Evolutionary conservation across 2,329 filamentous ascomycete genomes (phyloP).

Genomic region (Thielaviopsis ethacetica): DNA sequence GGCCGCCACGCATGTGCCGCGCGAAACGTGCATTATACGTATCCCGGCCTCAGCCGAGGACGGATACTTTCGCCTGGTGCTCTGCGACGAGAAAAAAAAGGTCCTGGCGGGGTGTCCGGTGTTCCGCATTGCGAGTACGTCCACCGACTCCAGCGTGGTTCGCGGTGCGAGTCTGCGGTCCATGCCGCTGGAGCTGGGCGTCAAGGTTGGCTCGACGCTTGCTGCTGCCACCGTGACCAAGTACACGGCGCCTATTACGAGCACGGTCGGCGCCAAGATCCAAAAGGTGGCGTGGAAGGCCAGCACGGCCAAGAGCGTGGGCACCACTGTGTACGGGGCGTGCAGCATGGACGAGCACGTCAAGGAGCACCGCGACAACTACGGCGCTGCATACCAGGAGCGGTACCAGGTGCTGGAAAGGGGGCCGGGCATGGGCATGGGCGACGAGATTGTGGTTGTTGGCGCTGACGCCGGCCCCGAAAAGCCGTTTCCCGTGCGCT

Average conservation of each 20-base stretch:
- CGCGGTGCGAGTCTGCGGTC: slow-evolving; percentile 48
- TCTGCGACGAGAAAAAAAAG: slow-evolving; percentile 38
- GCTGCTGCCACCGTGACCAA: slow-evolving; percentile 16
- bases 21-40: slow-evolving; percentile 48
- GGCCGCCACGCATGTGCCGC: slow-evolving; percentile 31
- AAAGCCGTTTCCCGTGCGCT: slow-evolving; percentile 35
- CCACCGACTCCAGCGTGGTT: slow-evolving; percentile 41
- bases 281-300: slow-evolving; percentile 17
- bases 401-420: background rate
- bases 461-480: slow-evolving; percentile 35
- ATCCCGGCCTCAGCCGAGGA: slow-evolving; percentile 47
- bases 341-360: slow-evolving; percentile 17
- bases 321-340: slow-evolving; percentile 19
- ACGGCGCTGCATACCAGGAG: slow-evolving; percentile 11
- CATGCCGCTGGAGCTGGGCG: slow-evolving; percentile 48
- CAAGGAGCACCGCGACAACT: slow-evolving; percentile 18
- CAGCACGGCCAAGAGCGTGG: slow-evolving; percentile 16
- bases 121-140: slow-evolving; percentile 52
- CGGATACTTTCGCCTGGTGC: slow-evolving; percentile 51
- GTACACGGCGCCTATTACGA: slow-evolving; percentile 15
- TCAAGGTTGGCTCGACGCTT: slow-evolving; percentile 37
- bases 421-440: slow-evolving; percentile 1
- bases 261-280: slow-evolving; percentile 20
- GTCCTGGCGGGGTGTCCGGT: slow-evolving; percentile 49
- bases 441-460: slow-evolving; percentile 19